A percentile compares a stretch with the other conserved stretches of the same genome.
Conservation (phyloP, 345 rosid genomes). For the Reutealis trisperma region DNA sequence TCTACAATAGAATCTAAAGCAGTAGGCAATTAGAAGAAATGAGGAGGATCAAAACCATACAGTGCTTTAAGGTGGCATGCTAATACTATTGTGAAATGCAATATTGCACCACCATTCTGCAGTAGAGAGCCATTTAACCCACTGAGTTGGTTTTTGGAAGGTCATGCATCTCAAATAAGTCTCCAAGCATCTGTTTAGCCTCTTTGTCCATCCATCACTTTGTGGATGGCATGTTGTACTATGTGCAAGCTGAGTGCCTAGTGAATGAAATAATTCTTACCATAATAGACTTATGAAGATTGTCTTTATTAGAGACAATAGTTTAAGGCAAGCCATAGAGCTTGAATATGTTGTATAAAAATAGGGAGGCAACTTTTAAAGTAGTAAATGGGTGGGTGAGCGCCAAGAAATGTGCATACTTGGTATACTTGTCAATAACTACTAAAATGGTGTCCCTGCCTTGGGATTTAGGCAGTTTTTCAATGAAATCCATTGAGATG, state of each 20-base stretch:
- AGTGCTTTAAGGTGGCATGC: background rate
- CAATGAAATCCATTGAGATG: too few relatives aligned
- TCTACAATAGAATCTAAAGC: too few relatives aligned
- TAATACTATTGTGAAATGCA: rapidly evolving
- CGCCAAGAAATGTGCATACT: background rate
- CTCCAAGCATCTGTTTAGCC: too few relatives aligned
- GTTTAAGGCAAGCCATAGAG: background rate
- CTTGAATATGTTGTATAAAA: background rate
- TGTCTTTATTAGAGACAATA: background rate
- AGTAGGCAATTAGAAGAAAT: too few relatives aligned
- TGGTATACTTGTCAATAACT: background rate
- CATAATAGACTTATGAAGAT: background rate
- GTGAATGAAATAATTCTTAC: background rate
- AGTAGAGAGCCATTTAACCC: background rate
- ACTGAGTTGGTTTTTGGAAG: rapidly evolving
- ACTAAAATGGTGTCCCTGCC: background rate
- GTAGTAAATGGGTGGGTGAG: background rate
- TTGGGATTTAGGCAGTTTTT: background rate
- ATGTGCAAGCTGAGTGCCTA: too few relatives aligned
- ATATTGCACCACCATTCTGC: background rate
- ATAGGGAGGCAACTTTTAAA: background rate
- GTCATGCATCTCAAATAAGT: too few relatives aligned
- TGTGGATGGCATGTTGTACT: too few relatives aligned
- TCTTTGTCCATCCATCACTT: too few relatives aligned
- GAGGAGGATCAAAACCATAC: background rate